Base-by-base conservation (phyloP, 1,284 basidiomycete genomes). In the Microbotryum lychnidis-dioicae region DNA sequence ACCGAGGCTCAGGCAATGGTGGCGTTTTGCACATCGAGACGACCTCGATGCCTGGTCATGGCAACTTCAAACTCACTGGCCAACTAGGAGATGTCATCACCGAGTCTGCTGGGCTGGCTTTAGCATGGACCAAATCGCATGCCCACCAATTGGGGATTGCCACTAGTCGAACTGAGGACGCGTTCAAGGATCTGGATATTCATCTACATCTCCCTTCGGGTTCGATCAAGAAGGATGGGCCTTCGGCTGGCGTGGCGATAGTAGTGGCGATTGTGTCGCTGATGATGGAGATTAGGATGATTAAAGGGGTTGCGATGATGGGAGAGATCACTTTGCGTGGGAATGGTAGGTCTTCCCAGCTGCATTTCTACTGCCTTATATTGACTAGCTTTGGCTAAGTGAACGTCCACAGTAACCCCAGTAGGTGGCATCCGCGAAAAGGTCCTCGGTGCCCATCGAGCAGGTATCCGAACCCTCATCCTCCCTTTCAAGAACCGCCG, bases 171-270 rank as follows among this genome's bases (percentile, higher is more conserved):
- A 79, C 82, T 31, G 81, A 87, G 50, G 87, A 91, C 73, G 85
- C 87, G 42, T 76, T 91, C 64, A 86, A 87, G 69, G 78, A 84
- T 4, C 82, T 89, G 58, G 90, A 93, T 71, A 79, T 93, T 12
- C 91, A 94, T 70, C 76, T 93, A n/a, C 91, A 94, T 73, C 77
- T 93, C 47, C 90, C 90, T 1, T 82, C 67, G 4, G 90, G 90
- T 1, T 87, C 88, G 2, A 86, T 90, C 73, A 89, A 86, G 79
- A 93, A 93, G 77, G 91, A 93, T 72, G 91, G 91, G 0, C 90
- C 90, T 25, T 88, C 86, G 69, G 90, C 91, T 0, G 91, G 91
- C 6, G 81, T 92, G 21, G 89, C 90, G 2, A 89, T 93, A 83
- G 83, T 84, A 2, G 89, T 88, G 69, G 89, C 90, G 0, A 82